phyloP scores from a whole-genome alignment of 495 filamentous ascomycete genomes.

The Lophiostoma macrostomum region DNA sequence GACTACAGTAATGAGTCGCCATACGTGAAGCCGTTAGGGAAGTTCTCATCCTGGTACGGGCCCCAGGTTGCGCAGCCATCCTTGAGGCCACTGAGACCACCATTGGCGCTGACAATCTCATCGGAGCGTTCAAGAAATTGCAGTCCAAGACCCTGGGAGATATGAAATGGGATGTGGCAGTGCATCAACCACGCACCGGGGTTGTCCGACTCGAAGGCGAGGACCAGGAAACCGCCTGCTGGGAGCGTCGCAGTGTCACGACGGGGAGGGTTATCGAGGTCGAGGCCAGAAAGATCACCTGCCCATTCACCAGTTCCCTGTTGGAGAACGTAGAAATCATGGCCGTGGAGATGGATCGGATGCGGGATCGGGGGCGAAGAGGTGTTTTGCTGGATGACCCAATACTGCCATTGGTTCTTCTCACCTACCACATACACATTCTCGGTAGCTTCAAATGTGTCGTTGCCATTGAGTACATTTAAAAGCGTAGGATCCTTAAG shows the following conservation, averaged over 20 bases:
- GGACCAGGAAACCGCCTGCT: constrained; percentile 36
- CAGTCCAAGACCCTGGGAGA: constrained; percentile 36
- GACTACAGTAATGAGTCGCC: constrained; percentile 14
- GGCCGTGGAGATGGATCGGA: constrained; percentile 45
- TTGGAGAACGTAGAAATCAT: constrained; percentile 44
- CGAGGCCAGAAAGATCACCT: constrained; percentile 27
- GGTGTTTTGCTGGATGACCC: constrained; percentile 39
- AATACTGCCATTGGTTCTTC: constrained; percentile 37
- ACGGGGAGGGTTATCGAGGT: constrained; percentile 35
- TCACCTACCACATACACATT: constrained; percentile 34
- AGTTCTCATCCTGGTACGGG: background rate
- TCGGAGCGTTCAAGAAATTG: constrained; percentile 38
- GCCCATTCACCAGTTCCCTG: constrained; percentile 28
- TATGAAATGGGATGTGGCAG: constrained; percentile 42
- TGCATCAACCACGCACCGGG: constrained; percentile 41
- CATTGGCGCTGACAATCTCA: constrained; percentile 22
- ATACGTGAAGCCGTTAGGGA: constrained; percentile 11
- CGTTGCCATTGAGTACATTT: constrained; percentile 35
- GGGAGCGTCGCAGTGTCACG: constrained; percentile 41
- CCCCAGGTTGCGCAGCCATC: constrained; percentile 24
- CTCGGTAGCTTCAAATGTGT: constrained; percentile 26
- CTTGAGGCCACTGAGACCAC: constrained; percentile 12
- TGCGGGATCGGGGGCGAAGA: constrained; percentile 35
- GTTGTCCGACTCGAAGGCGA: constrained; percentile 42
- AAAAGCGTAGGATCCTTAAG: constrained; percentile 36